Conservation (phyloP, 306 rosid species). For the Adenanthera pavonina region DNA sequence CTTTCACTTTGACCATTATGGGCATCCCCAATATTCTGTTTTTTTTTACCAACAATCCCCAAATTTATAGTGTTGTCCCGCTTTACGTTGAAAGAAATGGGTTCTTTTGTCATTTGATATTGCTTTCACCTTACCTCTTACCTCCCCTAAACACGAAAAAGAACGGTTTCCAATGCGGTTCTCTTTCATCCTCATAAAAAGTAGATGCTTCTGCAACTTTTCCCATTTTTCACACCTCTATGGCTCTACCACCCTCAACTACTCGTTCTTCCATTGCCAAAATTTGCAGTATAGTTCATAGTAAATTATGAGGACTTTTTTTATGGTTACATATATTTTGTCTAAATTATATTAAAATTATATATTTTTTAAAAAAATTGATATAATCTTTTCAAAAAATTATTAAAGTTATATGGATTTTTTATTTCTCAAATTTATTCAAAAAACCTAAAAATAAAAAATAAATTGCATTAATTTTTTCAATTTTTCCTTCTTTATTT, state of each 20-base stretch:
- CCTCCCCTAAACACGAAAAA: slow-evolving; percentile 16
- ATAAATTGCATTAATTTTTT: too few species aligned
- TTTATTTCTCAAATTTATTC: too few species aligned
- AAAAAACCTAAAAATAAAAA: too few species aligned
- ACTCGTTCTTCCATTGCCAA: neutral
- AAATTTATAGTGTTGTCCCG: neutral
- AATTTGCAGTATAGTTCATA: neutral
- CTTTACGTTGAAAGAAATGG: neutral
- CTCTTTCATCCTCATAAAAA: slow-evolving; percentile 34
- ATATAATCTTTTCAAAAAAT: too few species aligned
- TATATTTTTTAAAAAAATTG: too few species aligned
- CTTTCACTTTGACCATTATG: neutral
- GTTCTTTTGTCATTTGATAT: slow-evolving; percentile 27
- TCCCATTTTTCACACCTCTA: slow-evolving; percentile 34
- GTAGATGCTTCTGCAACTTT: slow-evolving; percentile 35
- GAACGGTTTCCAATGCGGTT: slow-evolving; percentile 36
- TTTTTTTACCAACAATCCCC: too few species aligned
- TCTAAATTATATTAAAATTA: too few species aligned
- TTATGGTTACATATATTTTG: too few species aligned
- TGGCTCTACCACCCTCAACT: slow-evolving; percentile 14
- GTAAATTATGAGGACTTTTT: too few species aligned
- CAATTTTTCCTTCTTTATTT: too few species aligned
- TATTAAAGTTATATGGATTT: too few species aligned
- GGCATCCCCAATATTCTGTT: slow-evolving; percentile 18
- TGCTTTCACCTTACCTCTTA: slow-evolving; percentile 36